A percentile compares a stretch with the other conserved stretches of the same genome.
phyloP scores from a whole-genome alignment of 345 rosid genomes.

The Nasturtium officinale region DNA sequence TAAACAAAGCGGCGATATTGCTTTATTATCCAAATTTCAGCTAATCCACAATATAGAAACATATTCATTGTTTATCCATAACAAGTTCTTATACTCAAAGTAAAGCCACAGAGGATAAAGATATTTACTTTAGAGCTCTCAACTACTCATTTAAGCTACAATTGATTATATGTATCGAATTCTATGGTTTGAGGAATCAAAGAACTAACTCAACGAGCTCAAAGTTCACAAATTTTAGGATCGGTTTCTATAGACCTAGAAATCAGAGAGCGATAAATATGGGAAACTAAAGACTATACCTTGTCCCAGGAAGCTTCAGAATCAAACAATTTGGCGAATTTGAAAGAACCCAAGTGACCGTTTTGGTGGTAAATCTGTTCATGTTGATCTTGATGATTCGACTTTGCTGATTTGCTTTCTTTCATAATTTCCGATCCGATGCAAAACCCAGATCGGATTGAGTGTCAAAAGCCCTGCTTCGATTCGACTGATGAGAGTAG shows the following conservation, averaged over 20 bases:
- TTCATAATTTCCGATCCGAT: constrained; percentile 48
- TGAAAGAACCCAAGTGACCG: constrained; percentile 76
- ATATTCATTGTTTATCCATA: not conserved
- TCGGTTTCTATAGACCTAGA: not conserved
- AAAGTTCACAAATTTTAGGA: not conserved
- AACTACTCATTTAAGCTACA: not conserved
- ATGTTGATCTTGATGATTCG: constrained; percentile 47
- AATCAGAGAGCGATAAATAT: not conserved
- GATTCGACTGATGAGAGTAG: not conserved
- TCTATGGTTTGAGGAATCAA: not conserved
- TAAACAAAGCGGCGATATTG: not conserved
- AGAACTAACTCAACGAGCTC: not conserved
- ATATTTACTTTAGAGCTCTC: not conserved
- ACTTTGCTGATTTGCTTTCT: constrained; percentile 59
- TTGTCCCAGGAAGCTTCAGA: constrained; percentile 97
- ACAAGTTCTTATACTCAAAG: not conserved
- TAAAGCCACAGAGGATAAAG: not conserved
- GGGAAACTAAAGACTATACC: constrained; percentile 40
- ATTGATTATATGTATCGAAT: not conserved
- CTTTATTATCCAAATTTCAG: constrained; percentile 18
- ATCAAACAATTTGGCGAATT: constrained; percentile 84
- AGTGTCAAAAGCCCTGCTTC: constrained; percentile 10
- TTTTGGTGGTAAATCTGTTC: constrained; percentile 49
- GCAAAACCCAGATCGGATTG: constrained; percentile 12
- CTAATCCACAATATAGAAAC: constrained; percentile 7